Evolutionary conservation across 345 rosid genomes (phyloP).

Genomic region (Gossypium arboreum): DNA sequence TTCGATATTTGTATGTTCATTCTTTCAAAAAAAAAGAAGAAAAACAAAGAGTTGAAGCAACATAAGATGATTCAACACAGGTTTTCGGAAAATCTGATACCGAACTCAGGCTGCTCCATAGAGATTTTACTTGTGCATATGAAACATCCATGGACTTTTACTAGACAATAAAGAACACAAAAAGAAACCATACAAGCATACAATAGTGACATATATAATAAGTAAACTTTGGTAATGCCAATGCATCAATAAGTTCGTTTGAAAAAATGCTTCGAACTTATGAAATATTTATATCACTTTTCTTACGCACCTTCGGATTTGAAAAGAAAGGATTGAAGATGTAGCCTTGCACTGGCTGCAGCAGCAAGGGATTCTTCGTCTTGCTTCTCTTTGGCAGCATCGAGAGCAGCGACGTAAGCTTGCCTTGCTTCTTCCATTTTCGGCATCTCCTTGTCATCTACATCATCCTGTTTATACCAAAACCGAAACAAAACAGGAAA

Average conservation of each 20-base stretch:
- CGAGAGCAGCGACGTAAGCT: constrained; percentile 68
- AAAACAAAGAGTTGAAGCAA: background rate
- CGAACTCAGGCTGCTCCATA: background rate
- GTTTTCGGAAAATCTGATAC: background rate
- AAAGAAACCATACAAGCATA: background rate
- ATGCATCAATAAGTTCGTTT: background rate
- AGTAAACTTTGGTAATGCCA: background rate
- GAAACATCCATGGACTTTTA: background rate
- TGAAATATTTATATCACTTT: constrained; percentile 5
- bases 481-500: background rate
- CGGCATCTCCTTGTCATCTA: constrained; percentile 40
- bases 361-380: constrained; percentile 78
- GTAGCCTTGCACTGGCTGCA: constrained; percentile 62
- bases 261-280: background rate
- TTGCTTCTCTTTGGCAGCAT: constrained; percentile 61
- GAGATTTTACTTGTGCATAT: background rate
- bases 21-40: too few species aligned
- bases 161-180: background rate
- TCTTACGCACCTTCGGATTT: constrained; percentile 21
- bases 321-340: constrained; percentile 66
- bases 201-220: background rate
- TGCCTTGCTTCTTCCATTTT: constrained; percentile 79
- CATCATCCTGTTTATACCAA: constrained; percentile 43
- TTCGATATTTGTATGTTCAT: too few species aligned
- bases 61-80: background rate